These are phyloP conservation scores for Penicillium ochrochloron DNA, from an alignment of 495 filamentous ascomycete genomes.

Conservation along the genomic window DNA sequence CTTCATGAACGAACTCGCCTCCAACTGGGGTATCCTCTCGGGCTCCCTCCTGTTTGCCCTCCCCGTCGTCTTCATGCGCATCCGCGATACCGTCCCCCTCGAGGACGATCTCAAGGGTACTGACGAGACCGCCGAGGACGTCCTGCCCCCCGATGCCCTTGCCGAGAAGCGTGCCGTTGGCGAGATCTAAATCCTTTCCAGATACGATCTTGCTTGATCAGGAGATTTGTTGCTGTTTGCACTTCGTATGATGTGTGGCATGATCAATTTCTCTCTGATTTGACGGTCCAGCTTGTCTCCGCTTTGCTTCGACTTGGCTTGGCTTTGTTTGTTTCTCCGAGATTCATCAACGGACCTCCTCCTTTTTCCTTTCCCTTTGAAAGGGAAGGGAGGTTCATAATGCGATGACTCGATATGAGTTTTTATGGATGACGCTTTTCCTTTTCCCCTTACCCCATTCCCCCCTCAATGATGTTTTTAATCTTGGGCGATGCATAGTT, in stretches of 20 bases:
- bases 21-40: constrained; percentile 68
- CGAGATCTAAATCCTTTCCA: constrained; percentile 14
- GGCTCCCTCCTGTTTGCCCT: constrained; percentile 70
- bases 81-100: constrained; percentile 69
- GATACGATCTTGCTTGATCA: too few relatives aligned
- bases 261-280: neutral
- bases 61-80: constrained; percentile 72
- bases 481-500: neutral
- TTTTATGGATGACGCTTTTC: neutral
- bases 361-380: too few relatives aligned
- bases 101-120: constrained; percentile 78
- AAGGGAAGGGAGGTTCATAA: neutral
- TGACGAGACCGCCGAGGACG: constrained; percentile 75
- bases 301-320: neutral
- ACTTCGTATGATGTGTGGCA: neutral
- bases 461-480: neutral
- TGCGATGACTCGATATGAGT: neutral
- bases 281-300: neutral
- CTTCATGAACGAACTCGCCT: constrained; percentile 57
- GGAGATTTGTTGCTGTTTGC: neutral
- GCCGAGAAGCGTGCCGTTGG: constrained; percentile 22
- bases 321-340: neutral
- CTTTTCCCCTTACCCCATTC: neutral
- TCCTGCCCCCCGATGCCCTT: constrained; percentile 39
- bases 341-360: neutral